Evolutionary conservation across 257 asterid species (phyloP), one percentile per base, ranked within the genome.

Genomic region (Solanum ossicruentum): DNA sequence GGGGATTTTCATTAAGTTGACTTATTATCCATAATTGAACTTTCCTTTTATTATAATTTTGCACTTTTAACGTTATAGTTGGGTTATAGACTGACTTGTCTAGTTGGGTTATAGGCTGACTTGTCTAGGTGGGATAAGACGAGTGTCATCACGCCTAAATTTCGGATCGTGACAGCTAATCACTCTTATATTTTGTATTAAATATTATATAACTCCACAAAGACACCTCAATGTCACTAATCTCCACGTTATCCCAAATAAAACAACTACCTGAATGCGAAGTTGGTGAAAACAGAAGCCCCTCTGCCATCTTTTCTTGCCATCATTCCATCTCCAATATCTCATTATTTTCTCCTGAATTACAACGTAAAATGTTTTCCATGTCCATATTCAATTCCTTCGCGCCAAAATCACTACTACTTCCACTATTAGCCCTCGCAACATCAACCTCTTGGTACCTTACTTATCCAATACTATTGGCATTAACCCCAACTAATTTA

Each of bases 281-380:
- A 84, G 93, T 90, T 86, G 98, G 96, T 20, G 97, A 91, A 86
- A 91, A n/a, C 88, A 94, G 10, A 28, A 85, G 89, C 80, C 89
- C 93, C 69, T 88, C 91, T 6, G 87, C 92, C 90, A 89, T 84
- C 51, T 54, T 47, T 5, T 49, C 78, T 58, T 79, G 1, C 85
- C 86, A 60, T 4, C 79, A 77, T 12, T 73, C 83, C 85, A n/a
- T 75, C n/a, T 84, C 86, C 63, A 85, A 81, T 45, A 57, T 20
- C 15, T 36, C 69, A 43, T 82, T 85, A 8, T 85, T 82, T 10
- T 85, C 88, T 65, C 57, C 45, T 28, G 56, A 28, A 0, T 18
- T 45, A 36, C 26, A 32, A 32, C 32, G 13, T 12, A 55, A 39
- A 23, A 32, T 84, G 54, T 49, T 80, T 3, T 20, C 32, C 49